Conservation (phyloP, 495 filamentous ascomycete species). For the Alectoria sarmentosa region DNA sequence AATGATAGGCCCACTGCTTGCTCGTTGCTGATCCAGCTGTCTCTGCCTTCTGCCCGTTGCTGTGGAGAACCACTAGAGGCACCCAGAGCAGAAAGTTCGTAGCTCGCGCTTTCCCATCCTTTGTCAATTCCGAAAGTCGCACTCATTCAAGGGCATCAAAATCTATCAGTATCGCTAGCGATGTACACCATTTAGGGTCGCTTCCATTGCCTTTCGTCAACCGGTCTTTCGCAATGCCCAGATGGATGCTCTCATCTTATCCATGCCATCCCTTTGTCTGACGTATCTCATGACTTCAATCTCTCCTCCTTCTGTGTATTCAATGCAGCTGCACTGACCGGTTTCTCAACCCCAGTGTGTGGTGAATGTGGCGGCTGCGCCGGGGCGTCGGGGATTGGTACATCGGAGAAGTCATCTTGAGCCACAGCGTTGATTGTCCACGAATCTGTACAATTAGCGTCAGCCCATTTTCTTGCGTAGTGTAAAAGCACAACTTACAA, state of each 20-base stretch:
- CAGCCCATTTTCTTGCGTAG: background rate
- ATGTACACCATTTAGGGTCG: background rate
- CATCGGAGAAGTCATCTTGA: slow-evolving; percentile 97
- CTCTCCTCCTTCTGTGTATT: slow-evolving; percentile 16
- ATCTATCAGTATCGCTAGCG: background rate
- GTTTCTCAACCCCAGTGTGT: slow-evolving; percentile 19
- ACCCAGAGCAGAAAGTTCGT: background rate
- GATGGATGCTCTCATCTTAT: background rate
- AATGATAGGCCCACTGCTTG: background rate
- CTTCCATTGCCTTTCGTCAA: background rate
- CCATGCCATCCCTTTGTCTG: background rate
- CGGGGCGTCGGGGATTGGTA: slow-evolving; percentile 71
- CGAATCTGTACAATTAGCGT: slow-evolving; percentile 49
- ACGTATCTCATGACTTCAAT: background rate
- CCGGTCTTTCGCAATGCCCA: background rate
- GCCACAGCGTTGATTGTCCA: slow-evolving; percentile 86
- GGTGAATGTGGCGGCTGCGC: slow-evolving; percentile 34
- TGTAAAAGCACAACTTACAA: slow-evolving; percentile 52
- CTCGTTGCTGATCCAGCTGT: background rate
- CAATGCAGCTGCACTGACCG: slow-evolving; percentile 16
- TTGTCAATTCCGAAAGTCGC: too few relatives aligned
- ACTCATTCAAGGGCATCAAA: background rate
- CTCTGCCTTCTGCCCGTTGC: background rate
- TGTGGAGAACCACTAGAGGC: background rate
- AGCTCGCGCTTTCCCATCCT: background rate